Evolutionary conservation across 116 monocot genomes (phyloP).

Genomic region (Trichopus zeylanicus): DNA sequence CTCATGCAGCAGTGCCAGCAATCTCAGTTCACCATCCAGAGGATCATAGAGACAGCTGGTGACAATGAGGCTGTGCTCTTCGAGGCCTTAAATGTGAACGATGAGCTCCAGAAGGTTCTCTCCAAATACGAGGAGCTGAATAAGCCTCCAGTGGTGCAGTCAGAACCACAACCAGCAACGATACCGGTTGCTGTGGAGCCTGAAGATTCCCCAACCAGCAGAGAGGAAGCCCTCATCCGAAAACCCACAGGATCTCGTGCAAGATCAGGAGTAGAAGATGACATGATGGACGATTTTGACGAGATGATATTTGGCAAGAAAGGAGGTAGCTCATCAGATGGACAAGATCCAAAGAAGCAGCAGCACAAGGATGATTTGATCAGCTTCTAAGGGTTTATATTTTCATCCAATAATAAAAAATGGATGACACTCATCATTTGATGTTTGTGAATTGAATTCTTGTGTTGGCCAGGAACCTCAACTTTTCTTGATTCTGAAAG

Average conservation of each 20-base stretch:
- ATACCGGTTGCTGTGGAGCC: slow-evolving; percentile 81
- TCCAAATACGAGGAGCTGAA: slow-evolving; percentile 68
- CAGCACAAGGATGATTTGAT: slow-evolving; percentile 28
- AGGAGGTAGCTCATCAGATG: slow-evolving; percentile 14
- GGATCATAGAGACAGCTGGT: slow-evolving; percentile 66
- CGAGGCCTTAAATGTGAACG: slow-evolving; percentile 83
- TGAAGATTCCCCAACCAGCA: slow-evolving; percentile 52
- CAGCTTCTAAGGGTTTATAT: too few species aligned
- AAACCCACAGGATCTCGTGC: slow-evolving; percentile 43
- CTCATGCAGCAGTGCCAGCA: slow-evolving; percentile 79
- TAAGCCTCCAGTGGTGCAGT: slow-evolving; percentile 29
- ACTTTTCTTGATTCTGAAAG: too few species aligned
- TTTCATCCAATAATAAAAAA: too few species aligned
- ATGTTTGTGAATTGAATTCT: too few species aligned
- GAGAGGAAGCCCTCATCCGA: slow-evolving; percentile 60
- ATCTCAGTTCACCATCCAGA: slow-evolving; percentile 65
- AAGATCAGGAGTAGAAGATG: slow-evolving; percentile 51
- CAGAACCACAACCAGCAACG: slow-evolving; percentile 77
- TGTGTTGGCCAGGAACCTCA: too few species aligned
- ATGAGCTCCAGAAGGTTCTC: slow-evolving; percentile 79
- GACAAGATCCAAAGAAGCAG: slow-evolving; percentile 12
- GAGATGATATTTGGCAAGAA: slow-evolving; percentile 94
- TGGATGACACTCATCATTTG: too few species aligned
- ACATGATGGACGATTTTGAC: slow-evolving; percentile 77
- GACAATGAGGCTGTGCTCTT: slow-evolving; percentile 61